Percentiles rank a stretch among this genome's conserved stretches.
phyloP scores from a whole-genome alignment of 164 flowering plant genomes.

The Vitis riparia region DNA sequence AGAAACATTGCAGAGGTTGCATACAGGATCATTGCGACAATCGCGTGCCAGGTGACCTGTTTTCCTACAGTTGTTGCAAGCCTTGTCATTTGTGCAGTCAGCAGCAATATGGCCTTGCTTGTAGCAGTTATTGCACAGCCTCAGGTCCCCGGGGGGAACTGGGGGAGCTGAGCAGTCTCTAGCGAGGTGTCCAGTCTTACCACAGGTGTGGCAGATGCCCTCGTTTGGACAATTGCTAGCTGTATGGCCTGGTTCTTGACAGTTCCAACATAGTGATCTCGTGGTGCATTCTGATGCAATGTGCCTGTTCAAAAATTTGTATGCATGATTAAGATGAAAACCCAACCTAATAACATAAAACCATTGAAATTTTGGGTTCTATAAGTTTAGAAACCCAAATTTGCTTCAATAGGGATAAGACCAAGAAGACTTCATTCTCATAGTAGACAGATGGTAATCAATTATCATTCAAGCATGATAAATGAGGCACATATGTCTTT shows the following conservation, averaged over 20 bases:
- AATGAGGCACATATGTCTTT: too few species aligned
- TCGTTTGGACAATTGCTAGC: slow-evolving; percentile 54
- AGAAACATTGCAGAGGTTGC: slow-evolving; percentile 59
- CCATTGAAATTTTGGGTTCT: too few species aligned
- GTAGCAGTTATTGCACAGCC: slow-evolving; percentile 74
- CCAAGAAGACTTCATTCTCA: too few species aligned
- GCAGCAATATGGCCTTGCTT: slow-evolving; percentile 74
- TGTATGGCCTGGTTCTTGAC: slow-evolving; percentile 61
- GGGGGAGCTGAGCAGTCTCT: slow-evolving; percentile 54
- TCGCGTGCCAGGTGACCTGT: slow-evolving; percentile 66
- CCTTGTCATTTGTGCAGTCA: slow-evolving; percentile 71
- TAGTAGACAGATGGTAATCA: too few species aligned
- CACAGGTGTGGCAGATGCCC: slow-evolving; percentile 61
- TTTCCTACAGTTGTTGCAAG: slow-evolving; percentile 77
- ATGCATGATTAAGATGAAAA: background rate
- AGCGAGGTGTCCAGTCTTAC: slow-evolving; percentile 63
- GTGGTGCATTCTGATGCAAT: slow-evolving; percentile 55
- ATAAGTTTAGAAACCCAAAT: too few species aligned
- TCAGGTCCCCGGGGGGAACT: slow-evolving; percentile 57
- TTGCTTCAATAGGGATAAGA: too few species aligned
- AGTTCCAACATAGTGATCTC: slow-evolving; percentile 56
- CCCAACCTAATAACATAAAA: too few species aligned
- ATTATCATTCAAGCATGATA: too few species aligned
- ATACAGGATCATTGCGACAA: slow-evolving; percentile 53
- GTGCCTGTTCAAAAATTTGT: slow-evolving; percentile 31